Evolutionary conservation across 345 rosid species (phyloP).

Genomic region (Schrenkiella parvula): DNA sequence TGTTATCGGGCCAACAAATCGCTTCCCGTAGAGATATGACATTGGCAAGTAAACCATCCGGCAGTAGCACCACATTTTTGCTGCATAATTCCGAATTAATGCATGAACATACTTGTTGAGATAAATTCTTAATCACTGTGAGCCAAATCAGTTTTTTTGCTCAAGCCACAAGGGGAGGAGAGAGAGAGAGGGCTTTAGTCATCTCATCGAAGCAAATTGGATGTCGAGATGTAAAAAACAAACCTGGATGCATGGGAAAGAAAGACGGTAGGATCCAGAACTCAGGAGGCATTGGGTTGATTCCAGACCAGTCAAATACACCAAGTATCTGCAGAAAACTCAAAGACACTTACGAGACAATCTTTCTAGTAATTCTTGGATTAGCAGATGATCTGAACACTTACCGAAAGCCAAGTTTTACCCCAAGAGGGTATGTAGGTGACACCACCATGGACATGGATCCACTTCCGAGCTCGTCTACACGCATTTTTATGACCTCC

Average conservation of each 20-base stretch:
- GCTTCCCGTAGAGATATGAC: conserved; percentile 70
- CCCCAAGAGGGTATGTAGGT: conserved; percentile 76
- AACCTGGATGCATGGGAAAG: conserved; percentile 70
- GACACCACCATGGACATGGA: conserved; percentile 72
- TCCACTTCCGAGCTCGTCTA: conserved; percentile 64
- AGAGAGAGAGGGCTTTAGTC: too few relatives aligned
- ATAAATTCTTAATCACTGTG: too few relatives aligned
- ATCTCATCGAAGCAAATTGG: too few relatives aligned
- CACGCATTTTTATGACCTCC: conserved; percentile 39
- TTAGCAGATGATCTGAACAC: background rate
- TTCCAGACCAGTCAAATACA: conserved; percentile 68
- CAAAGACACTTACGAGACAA: too few relatives aligned
- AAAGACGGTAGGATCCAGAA: conserved; percentile 65
- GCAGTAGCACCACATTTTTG: too few relatives aligned
- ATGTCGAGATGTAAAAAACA: too few relatives aligned
- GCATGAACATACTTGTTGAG: too few relatives aligned
- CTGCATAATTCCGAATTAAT: too few relatives aligned
- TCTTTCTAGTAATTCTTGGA: too few relatives aligned
- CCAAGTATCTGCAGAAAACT: too few relatives aligned
- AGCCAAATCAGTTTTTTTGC: too few relatives aligned
- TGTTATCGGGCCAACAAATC: conserved; percentile 68
- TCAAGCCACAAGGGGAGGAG: too few relatives aligned
- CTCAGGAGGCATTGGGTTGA: conserved; percentile 76
- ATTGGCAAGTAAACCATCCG: conserved; percentile 70
- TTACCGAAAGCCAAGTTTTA: conserved; percentile 77